Conservation (phyloP, 345 rosid species). For the Eucalyptus curtisii region DNA sequence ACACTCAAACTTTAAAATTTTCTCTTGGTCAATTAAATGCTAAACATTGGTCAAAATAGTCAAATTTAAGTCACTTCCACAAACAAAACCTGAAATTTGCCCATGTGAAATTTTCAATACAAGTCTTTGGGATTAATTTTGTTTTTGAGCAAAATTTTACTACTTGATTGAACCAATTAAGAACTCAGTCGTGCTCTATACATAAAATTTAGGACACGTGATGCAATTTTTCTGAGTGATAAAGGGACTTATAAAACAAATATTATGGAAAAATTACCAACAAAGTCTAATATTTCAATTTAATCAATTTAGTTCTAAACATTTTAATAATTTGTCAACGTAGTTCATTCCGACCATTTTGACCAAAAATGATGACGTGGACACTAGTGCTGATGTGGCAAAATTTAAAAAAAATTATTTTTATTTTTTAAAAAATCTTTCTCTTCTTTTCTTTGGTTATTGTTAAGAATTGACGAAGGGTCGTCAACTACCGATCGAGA, state of each 20-base stretch:
- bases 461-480: neutral
- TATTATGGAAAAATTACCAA: neutral
- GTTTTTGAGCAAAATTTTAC: neutral
- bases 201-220: neutral
- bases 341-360: no score
- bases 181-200: neutral
- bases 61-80: neutral
- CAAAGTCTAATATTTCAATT: fast-evolving
- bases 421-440: no score
- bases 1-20: fast-evolving
- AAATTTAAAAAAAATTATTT: no score
- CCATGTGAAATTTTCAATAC: neutral
- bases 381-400: fast-evolving
- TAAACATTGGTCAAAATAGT: neutral
- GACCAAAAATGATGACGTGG: neutral
- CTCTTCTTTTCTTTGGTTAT: neutral
- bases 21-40: fast-evolving
- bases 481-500: fast-evolving
- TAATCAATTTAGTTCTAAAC: no score
- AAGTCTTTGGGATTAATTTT: neutral
- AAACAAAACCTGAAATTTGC: neutral
- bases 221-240: neutral
- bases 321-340: no score
- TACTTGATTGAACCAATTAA: neutral
- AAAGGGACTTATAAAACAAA: neutral